Base-by-base conservation (phyloP, 148 eudicot species). In the Heliamphora exappendiculata region DNA sequence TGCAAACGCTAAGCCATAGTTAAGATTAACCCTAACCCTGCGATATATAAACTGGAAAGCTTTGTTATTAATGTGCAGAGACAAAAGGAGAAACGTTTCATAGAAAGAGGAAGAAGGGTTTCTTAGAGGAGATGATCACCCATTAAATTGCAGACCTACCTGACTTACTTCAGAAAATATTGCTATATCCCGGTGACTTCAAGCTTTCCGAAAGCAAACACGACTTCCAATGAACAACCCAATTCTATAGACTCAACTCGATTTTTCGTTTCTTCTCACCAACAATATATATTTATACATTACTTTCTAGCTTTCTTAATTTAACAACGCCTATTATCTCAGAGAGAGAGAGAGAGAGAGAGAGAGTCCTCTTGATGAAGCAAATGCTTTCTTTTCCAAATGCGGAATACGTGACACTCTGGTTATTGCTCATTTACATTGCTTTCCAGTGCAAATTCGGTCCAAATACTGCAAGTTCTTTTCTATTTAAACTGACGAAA, bases 131-230 rank as follows among this genome's bases (percentile, higher is more conserved):
- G 28, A 26, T 72, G 63, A 82, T 76, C 77, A 72, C 72, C 17
- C 6, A 22, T 13, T 62, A 31, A 36, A 24, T 24, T 34, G 29
- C 17, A 65, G n/a, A 63, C 33, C 22, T 45, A 69, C 73, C 73
- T 69, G 73, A 45, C n/a, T 44, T 16, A 26, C 17, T 24, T 28
- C 54, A 7, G 55, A 26, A 69, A 69, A 13, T 2, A 22, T 69
- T 69, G 73, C 73, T 69, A 69, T 69, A 69, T 69, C 45, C 73
- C 73, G 73, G 73, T 45, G 73, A 69, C 50, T 67, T 41, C 14
- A 67, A 67, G 70, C 49, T 67, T 67, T 37, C 70, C 28, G 70
- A 41, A 67, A 67, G 14, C 47, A 67, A 67, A 67, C 70, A 67
- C 70, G n/a, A 68, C 22, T 68, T 42, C 72, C 72, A 45, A 68